Evolutionary conservation across 139 green algal species (phyloP).

Genomic region (Chlorella sp.): DNA sequence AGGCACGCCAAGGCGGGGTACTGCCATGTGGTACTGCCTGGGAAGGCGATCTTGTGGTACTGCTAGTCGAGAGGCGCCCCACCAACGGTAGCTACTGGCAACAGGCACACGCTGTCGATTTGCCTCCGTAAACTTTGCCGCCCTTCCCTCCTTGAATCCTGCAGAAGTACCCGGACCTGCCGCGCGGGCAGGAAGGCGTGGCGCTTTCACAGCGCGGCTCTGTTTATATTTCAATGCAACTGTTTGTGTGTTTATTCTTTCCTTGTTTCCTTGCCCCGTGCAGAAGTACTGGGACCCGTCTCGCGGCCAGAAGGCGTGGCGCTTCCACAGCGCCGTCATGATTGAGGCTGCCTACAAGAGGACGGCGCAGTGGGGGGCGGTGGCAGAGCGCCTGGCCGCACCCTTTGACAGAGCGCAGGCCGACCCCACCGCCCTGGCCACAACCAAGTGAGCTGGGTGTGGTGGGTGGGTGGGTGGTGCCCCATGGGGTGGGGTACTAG

Average conservation of each 20-base stretch:
- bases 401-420: background rate
- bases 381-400: background rate
- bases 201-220: too few species aligned
- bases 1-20: background rate
- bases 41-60: too few species aligned
- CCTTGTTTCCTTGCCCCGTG: background rate
- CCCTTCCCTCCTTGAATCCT: too few species aligned
- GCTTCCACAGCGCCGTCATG: conserved; percentile 1
- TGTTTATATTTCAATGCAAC: background rate
- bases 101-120: background rate
- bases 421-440: background rate
- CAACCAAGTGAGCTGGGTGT: background rate
- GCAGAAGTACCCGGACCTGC: too few species aligned
- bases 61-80: background rate
- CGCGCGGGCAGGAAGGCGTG: too few species aligned
- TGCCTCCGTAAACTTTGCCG: background rate
- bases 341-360: conserved; percentile 32
- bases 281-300: conserved; percentile 35
- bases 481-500: too few species aligned
- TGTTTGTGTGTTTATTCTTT: background rate
- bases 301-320: background rate
- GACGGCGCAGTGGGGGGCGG: conserved; percentile 52
- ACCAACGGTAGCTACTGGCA: background rate
- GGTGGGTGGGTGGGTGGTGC: background rate
- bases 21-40: background rate